A percentile compares a stretch with the other conserved stretches of the same genome.
Evolutionary conservation across 2,329 filamentous ascomycete genomes (phyloP).

Genomic region (Scedosporium boydii): DNA sequence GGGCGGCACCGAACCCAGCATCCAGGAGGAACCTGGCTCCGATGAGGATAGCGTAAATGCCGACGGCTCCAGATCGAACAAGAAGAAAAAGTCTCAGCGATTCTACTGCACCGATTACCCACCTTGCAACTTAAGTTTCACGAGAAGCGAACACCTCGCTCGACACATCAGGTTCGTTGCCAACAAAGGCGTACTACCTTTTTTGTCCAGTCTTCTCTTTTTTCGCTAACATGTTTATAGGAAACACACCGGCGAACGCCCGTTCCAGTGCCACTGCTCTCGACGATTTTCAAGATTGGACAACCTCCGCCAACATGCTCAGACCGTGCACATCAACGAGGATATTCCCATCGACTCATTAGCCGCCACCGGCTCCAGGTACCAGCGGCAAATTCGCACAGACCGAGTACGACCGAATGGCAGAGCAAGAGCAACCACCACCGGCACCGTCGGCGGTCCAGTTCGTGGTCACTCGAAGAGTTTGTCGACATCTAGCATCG

Average conservation of each 20-base stretch:
- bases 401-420: slow-evolving; percentile 65
- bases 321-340: slow-evolving; percentile 95
- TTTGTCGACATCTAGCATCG: slow-evolving; percentile 78
- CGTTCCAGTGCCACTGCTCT: slow-evolving; percentile 92
- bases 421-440: slow-evolving; percentile 67
- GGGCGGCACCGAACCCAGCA: slow-evolving; percentile 46
- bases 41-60: slow-evolving; percentile 57
- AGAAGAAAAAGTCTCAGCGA: slow-evolving; percentile 93
- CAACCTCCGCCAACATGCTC: slow-evolving; percentile 91
- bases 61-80: slow-evolving; percentile 60
- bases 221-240: slow-evolving; percentile 30
- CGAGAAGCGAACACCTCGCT: slow-evolving; percentile 87
- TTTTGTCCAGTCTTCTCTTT: too few species aligned
- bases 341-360: slow-evolving; percentile 91
- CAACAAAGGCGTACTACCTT: too few species aligned
- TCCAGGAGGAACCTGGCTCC: slow-evolving; percentile 45
- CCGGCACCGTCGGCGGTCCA: slow-evolving; percentile 61
- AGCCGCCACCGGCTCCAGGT: slow-evolving; percentile 83
- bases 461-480: slow-evolving; percentile 75
- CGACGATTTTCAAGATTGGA: slow-evolving; percentile 88
- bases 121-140: slow-evolving; percentile 90
- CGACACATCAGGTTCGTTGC: slow-evolving; percentile 71
- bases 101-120: slow-evolving; percentile 96
- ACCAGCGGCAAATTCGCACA: slow-evolving; percentile 84
- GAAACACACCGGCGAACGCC: slow-evolving; percentile 95